A percentile compares a stretch with the other conserved stretches of the same genome.
Evolutionary conservation across 257 asterid genomes (phyloP).

Genomic region (Coffea eugenioides): DNA sequence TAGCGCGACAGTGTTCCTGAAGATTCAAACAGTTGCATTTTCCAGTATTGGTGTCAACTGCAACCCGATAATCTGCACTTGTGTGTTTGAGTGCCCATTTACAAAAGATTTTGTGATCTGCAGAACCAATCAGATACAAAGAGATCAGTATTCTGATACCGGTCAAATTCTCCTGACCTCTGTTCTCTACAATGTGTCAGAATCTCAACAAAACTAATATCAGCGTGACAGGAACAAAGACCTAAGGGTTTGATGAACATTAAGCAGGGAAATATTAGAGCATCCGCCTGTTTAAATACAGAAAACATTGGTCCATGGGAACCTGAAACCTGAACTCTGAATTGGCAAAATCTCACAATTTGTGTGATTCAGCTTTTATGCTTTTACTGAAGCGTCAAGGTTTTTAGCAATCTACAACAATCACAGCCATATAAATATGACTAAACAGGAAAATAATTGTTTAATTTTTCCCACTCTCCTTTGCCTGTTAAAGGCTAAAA

Average conservation of each 20-base stretch:
- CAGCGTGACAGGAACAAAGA: background rate
- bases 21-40: slow-evolving; percentile 39
- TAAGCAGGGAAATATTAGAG: background rate
- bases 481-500: no score
- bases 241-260: background rate
- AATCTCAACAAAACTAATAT: background rate
- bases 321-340: background rate
- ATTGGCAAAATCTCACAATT: background rate
- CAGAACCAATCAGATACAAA: slow-evolving; percentile 17
- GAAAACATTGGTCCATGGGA: background rate
- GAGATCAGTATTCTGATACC: background rate
- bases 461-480: background rate
- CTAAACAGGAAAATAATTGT: background rate
- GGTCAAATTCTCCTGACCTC: background rate
- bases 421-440: background rate
- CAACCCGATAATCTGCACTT: slow-evolving; percentile 53
- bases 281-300: background rate
- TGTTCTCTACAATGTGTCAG: background rate
- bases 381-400: background rate
- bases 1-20: slow-evolving; percentile 40
- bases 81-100: slow-evolving; percentile 57
- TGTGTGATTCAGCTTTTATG: background rate
- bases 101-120: slow-evolving; percentile 61
- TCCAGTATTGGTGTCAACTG: slow-evolving; percentile 33
- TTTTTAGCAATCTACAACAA: background rate